Evolutionary conservation across 208 protist species (phyloP).

Genomic region (Giardia duodenalis): DNA sequence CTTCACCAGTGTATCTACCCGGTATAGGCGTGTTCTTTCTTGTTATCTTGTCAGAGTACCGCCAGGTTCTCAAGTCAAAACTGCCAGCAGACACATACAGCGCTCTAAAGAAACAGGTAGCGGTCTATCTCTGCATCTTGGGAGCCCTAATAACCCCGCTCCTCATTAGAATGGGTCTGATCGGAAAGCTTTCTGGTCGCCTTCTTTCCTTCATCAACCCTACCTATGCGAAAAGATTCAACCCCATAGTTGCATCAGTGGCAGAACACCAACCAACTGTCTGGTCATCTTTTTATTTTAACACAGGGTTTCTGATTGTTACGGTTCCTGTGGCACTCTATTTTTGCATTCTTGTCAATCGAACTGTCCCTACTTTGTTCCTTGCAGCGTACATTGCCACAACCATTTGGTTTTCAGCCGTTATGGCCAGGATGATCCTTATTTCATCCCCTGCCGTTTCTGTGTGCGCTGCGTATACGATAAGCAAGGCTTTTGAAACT

Average conservation of each 20-base stretch:
- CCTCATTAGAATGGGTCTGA: conserved; percentile 25
- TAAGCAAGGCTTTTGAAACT: conserved; percentile 45
- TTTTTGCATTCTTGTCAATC: conserved; percentile 57
- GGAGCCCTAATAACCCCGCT: conserved; percentile 31
- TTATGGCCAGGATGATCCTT: conserved; percentile 70
- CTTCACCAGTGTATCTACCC: conserved; percentile 72
- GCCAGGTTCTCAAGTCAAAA: conserved; percentile 50
- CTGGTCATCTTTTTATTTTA: conserved; percentile 74
- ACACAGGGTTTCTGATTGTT: conserved; percentile 62
- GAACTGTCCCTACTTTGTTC: conserved; percentile 61
- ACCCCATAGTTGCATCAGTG: conserved; percentile 77
- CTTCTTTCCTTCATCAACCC: conserved; percentile 72
- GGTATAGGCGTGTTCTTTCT: conserved; percentile 64
- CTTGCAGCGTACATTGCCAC: conserved; percentile 62
- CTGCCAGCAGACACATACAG: conserved; percentile 44
- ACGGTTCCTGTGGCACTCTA: conserved; percentile 67
- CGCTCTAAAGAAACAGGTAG: conserved; percentile 36
- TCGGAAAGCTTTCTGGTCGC: conserved; percentile 54
- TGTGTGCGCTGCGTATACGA: conserved; percentile 57
- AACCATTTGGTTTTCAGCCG: conserved; percentile 66
- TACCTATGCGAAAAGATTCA: conserved; percentile 67
- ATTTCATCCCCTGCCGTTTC: conserved; percentile 63
- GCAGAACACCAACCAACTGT: conserved; percentile 77
- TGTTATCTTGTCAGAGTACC: conserved; percentile 53
- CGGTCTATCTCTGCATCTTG: conserved; percentile 31